Conservation (phyloP, 2,329 filamentous ascomycete species). For the Metarhizium robertsii region DNA sequence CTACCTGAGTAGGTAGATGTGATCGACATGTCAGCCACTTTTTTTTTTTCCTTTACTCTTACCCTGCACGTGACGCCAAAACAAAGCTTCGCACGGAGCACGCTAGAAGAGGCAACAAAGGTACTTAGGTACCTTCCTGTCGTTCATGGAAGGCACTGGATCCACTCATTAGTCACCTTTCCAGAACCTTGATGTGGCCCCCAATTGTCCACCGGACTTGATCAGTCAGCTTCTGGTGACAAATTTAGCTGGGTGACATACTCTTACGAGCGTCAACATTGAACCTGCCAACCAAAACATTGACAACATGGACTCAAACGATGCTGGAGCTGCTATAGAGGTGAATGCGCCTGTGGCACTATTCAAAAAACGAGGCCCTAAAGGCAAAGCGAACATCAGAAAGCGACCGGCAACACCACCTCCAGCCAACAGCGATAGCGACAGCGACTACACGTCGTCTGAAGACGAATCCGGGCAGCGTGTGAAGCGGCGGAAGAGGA, state of each 20-base stretch:
- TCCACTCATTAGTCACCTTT: slow-evolving; percentile 5
- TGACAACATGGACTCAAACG: slow-evolving; percentile 4
- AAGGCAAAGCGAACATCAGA: slow-evolving; percentile 66
- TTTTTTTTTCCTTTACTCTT: too few species aligned
- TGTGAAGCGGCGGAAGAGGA: slow-evolving; percentile 70
- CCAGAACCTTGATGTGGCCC: not conserved
- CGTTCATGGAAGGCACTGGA: not conserved
- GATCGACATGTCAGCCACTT: too few species aligned
- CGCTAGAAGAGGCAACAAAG: too few species aligned
- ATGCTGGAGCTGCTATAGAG: not conserved
- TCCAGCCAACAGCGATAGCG: slow-evolving; percentile 51
- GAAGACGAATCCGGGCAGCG: slow-evolving; percentile 69
- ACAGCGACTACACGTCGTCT: slow-evolving; percentile 57
- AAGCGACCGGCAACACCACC: slow-evolving; percentile 76
- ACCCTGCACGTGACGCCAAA: too few species aligned
- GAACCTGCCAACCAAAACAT: not conserved
- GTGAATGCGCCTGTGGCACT: slow-evolving; percentile 43
- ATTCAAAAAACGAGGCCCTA: slow-evolving; percentile 81
- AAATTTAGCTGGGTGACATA: not conserved
- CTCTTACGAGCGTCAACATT: not conserved
- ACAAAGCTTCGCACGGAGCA: too few species aligned
- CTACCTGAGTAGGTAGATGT: too few species aligned
- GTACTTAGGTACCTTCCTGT: not conserved
- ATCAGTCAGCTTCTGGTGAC: not conserved
- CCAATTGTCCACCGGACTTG: not conserved